Percentiles rank a stretch among this genome's conserved stretches.
phyloP scores from a whole-genome alignment of 441 rosid genomes.

The Corymbia citriodora region DNA sequence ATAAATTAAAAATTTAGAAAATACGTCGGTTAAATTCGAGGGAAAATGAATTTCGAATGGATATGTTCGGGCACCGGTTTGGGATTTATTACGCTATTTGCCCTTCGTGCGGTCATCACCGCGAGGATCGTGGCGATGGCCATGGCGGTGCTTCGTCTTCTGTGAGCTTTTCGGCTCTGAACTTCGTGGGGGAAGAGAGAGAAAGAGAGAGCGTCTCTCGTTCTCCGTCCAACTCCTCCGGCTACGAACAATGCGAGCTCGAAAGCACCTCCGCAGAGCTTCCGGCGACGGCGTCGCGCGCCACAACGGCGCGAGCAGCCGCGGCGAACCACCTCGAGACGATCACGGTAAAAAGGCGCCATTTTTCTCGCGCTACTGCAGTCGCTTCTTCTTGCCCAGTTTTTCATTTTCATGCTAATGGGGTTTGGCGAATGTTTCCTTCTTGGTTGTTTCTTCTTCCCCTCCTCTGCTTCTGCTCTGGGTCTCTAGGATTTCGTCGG shows the following conservation, averaged over 20 bases:
- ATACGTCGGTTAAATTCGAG: rapidly evolving
- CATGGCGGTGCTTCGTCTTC: not conserved
- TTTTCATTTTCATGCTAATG: not conserved
- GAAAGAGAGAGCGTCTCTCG: not conserved
- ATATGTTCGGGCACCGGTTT: not conserved
- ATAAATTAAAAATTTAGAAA: no score
- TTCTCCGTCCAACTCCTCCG: not conserved
- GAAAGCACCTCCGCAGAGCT: not conserved
- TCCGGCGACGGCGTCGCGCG: not conserved
- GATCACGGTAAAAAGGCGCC: not conserved
- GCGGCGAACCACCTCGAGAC: not conserved
- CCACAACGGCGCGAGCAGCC: not conserved
- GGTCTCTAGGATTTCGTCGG: not conserved
- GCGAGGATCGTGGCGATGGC: not conserved
- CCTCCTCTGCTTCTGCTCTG: not conserved
- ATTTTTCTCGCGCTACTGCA: not conserved
- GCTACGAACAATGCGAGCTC: not conserved
- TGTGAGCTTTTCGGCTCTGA: not conserved
- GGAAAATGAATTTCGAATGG: no score
- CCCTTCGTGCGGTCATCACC: not conserved
- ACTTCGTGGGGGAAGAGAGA: not conserved
- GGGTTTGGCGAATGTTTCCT: not conserved
- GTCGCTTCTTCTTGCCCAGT: not conserved
- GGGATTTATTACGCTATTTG: not conserved
- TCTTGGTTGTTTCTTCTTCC: not conserved